These are phyloP conservation scores for Herpetomonas samuelpessoai DNA, from an alignment of 208 protist species.

Conservation along the genomic window DNA sequence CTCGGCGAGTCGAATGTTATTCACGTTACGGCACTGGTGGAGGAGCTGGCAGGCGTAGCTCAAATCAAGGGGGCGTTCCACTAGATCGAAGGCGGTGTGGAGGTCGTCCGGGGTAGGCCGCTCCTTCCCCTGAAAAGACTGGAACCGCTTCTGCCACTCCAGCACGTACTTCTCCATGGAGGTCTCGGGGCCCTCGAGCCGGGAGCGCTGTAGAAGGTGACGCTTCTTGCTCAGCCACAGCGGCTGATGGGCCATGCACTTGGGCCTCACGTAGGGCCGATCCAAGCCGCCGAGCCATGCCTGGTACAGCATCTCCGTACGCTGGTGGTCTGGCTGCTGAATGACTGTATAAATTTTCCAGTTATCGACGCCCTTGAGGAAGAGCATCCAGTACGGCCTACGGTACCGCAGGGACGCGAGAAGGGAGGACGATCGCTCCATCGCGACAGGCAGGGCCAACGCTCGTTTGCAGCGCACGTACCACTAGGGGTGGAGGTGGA, in stretches of 20 bases:
- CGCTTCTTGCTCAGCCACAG: slow-evolving; percentile 90
- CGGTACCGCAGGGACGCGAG: slow-evolving; percentile 57
- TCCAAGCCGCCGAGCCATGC: slow-evolving; percentile 91
- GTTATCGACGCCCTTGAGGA: slow-evolving; percentile 88
- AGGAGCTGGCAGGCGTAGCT: slow-evolving; percentile 88
- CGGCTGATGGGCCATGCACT: slow-evolving; percentile 90
- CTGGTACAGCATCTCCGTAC: slow-evolving; percentile 93
- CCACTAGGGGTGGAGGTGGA: too few relatives aligned
- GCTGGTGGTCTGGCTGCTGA: slow-evolving; percentile 88
- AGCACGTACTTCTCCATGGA: slow-evolving; percentile 85
- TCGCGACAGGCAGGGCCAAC: too few relatives aligned
- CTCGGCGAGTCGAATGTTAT: slow-evolving; percentile 71
- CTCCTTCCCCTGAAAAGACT: slow-evolving; percentile 78
- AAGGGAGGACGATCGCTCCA: slow-evolving; percentile 27
- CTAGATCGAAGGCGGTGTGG: slow-evolving; percentile 88
- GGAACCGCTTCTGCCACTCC: slow-evolving; percentile 84
- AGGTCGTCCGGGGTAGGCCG: slow-evolving; percentile 82
- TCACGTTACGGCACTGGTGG: slow-evolving; percentile 80
- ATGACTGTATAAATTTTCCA: slow-evolving; percentile 92
- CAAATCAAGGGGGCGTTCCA: slow-evolving; percentile 87
- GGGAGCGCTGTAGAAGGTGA: slow-evolving; percentile 73
- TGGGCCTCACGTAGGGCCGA: slow-evolving; percentile 82
- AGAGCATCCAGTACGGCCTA: slow-evolving; percentile 81
- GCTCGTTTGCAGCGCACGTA: too few relatives aligned
- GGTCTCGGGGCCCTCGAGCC: slow-evolving; percentile 83